phyloP scores from a whole-genome alignment of 192 early-diverging fungal genomes.

The Coemansia sp. region DNA sequence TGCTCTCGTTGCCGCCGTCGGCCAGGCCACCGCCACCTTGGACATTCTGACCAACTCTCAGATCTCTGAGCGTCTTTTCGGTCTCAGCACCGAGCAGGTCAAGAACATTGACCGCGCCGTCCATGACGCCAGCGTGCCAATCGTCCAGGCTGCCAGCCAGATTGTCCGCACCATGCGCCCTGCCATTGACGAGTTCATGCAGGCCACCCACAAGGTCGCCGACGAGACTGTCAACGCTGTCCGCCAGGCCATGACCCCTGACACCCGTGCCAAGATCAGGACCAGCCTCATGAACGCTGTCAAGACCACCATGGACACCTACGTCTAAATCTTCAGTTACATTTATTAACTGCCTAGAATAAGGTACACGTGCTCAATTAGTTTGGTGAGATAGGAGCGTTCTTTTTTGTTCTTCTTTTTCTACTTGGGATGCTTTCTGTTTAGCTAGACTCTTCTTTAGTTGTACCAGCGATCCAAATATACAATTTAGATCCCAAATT shows the following conservation, averaged over 20 bases:
- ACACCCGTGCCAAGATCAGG: slow-evolving; percentile 59
- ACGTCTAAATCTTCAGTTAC: slow-evolving; percentile 32
- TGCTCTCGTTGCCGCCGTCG: slow-evolving; percentile 46
- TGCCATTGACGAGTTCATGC: slow-evolving; percentile 42
- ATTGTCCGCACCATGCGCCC: slow-evolving; percentile 57
- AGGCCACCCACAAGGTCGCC: slow-evolving; percentile 41
- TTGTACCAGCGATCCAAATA: slow-evolving; percentile 15
- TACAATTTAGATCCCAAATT: slow-evolving; percentile 5
- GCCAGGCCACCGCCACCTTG: slow-evolving; percentile 56
- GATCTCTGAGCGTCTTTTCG: slow-evolving; percentile 56
- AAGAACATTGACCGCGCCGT: slow-evolving; percentile 55
- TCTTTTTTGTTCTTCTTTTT: neutral
- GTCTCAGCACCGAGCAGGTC: slow-evolving; percentile 53
- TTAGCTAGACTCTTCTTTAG: neutral
- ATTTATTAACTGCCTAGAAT: neutral
- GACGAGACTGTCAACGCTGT: slow-evolving; percentile 48
- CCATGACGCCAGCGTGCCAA: slow-evolving; percentile 52
- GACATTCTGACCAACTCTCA: slow-evolving; percentile 54
- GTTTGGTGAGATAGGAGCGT: neutral
- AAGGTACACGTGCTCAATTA: neutral
- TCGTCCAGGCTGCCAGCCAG: slow-evolving; percentile 54
- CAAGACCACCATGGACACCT: slow-evolving; percentile 59
- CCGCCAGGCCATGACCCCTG: slow-evolving; percentile 53
- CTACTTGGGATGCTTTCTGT: neutral
- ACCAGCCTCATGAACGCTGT: slow-evolving; percentile 56